These are phyloP conservation scores for Chaetomiaceae sp. DNA, from an alignment of 2,329 filamentous ascomycete species.

Conservation along the genomic window DNA sequence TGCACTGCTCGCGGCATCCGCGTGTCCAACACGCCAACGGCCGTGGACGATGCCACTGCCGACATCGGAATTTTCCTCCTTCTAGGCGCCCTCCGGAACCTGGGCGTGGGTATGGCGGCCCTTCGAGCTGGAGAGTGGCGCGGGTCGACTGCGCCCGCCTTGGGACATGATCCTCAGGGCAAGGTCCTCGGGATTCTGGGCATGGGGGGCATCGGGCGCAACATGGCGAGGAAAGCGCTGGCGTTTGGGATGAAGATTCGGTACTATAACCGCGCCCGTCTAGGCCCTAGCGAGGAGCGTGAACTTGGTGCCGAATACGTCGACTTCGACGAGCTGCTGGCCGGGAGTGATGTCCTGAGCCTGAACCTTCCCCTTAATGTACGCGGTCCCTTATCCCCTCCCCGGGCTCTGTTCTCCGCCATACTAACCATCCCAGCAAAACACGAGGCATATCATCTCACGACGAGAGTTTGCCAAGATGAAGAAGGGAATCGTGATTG, in stretches of 20 bases:
- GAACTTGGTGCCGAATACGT: constrained; percentile 61
- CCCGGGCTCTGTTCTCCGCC: neutral
- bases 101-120: constrained; percentile 60
- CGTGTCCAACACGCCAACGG: constrained; percentile 77
- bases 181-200: constrained; percentile 77
- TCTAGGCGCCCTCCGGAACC: constrained; percentile 71
- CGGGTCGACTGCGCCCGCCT: constrained; percentile 50
- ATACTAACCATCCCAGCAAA: constrained; percentile 32
- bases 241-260: constrained; percentile 71
- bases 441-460: constrained; percentile 73
- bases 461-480: constrained; percentile 66
- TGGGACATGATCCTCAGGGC: constrained; percentile 72
- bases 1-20: constrained; percentile 62
- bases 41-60: constrained; percentile 78
- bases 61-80: constrained; percentile 78
- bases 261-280: constrained; percentile 66
- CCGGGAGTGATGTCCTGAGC: constrained; percentile 69
- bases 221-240: constrained; percentile 67
- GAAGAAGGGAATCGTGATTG: constrained; percentile 71
- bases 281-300: constrained; percentile 49
- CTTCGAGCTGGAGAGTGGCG: constrained; percentile 66
- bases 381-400: constrained; percentile 29
- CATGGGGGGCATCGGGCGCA: constrained; percentile 81
- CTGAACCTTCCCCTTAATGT: constrained; percentile 79
- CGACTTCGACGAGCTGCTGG: constrained; percentile 66